Percentiles rank a stretch among this genome's conserved stretches.
These are phyloP conservation scores for Phytophthora pini DNA, from an alignment of 352 stramenopile species.

Conservation along the genomic window DNA sequence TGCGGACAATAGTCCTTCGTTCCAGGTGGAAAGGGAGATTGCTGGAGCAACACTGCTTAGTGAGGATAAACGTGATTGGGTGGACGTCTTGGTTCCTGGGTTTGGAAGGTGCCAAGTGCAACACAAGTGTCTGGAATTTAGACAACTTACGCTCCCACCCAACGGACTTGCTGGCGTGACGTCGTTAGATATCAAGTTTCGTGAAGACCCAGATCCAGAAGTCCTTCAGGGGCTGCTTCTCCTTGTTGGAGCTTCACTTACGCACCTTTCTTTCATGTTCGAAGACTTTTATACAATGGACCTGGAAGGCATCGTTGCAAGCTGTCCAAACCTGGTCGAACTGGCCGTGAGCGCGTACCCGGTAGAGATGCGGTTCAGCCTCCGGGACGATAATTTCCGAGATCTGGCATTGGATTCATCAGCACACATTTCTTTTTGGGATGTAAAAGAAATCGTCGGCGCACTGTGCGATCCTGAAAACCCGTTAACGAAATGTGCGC, in stretches of 20 bases:
- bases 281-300: constrained; percentile 22
- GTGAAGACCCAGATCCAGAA: constrained; percentile 24
- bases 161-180: constrained; percentile 33
- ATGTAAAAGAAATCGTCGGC: constrained; percentile 13
- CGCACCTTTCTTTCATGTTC: constrained; percentile 27
- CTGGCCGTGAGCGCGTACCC: constrained; percentile 27
- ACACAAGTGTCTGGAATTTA: constrained; percentile 6
- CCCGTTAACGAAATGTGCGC: constrained; percentile 23
- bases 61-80: constrained; percentile 3
- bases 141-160: constrained; percentile 13
- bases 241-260: constrained; percentile 28
- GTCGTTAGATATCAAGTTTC: constrained; percentile 27
- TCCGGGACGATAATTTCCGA: constrained; percentile 25
- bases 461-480: constrained; percentile 23
- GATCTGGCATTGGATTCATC: constrained; percentile 19
- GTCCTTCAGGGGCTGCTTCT: constrained; percentile 26
- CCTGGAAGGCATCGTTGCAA: constrained; percentile 29
- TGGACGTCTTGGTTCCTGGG: constrained; percentile 25
- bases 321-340: constrained; percentile 28
- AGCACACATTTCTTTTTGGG: constrained; percentile 5
- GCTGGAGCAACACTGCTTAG: constrained; percentile 13
- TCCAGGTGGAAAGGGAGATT: constrained; percentile 24
- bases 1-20: background rate
- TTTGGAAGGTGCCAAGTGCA: constrained; percentile 33
- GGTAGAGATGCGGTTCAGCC: constrained; percentile 28